Percentiles rank a stretch among this genome's conserved stretches.
phyloP scores from a whole-genome alignment of 352 stramenopile species.

The Stramenopiles sp. region DNA sequence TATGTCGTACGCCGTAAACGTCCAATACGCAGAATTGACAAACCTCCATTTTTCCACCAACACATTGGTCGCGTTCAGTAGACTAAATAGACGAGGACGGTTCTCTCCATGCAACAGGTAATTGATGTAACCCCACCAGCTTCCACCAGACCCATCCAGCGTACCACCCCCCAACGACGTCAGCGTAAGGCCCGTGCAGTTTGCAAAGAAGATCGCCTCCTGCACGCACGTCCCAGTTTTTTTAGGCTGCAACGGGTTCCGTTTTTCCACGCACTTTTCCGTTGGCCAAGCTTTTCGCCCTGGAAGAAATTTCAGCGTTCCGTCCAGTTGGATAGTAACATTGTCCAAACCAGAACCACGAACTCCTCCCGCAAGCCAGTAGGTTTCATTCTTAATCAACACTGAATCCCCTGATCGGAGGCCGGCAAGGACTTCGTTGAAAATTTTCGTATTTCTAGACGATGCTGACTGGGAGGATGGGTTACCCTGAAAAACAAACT shows the following conservation, averaged over 20 bases:
- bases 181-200: constrained; percentile 22
- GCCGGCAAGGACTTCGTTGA: too few species aligned
- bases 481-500: too few species aligned
- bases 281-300: constrained; percentile 12
- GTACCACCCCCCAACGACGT: constrained; percentile 20
- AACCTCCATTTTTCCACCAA: constrained; percentile 30
- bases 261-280: too few species aligned
- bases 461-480: too few species aligned
- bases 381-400: constrained; percentile 23
- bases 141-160: constrained; percentile 24
- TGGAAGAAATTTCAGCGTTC: constrained; percentile 23
- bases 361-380: constrained; percentile 25
- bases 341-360: constrained; percentile 15
- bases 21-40: constrained; percentile 29
- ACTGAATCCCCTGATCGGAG: constrained; percentile 22
- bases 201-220: constrained; percentile 24
- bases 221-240: too few species aligned
- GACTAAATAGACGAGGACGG: constrained; percentile 24
- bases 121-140: constrained; percentile 30
- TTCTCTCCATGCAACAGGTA: constrained; percentile 27
- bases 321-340: constrained; percentile 24
- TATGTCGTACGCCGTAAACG: constrained; percentile 21
- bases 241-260: too few species aligned
- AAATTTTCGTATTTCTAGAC: too few species aligned
- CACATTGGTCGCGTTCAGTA: constrained; percentile 21